Conservation (phyloP, 495 filamentous ascomycete genomes). For the Evernia prunastri region DNA sequence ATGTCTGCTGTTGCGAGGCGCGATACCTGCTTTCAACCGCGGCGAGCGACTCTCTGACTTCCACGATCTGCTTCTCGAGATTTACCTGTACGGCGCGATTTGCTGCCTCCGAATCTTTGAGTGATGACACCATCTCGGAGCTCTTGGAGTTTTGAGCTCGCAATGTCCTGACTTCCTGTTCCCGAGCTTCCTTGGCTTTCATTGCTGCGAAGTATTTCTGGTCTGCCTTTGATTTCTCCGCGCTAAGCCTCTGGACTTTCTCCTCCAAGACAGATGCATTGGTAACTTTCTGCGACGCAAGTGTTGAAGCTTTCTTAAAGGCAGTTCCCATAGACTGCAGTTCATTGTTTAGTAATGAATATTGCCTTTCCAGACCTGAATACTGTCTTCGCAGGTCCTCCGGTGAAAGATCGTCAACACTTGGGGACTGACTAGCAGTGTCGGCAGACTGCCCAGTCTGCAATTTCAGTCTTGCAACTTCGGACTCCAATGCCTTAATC, state of each 20-base stretch:
- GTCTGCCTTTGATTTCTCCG: constrained; percentile 92
- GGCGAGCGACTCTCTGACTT: constrained; percentile 67
- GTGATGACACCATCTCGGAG: constrained; percentile 83
- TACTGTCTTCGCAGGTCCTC: constrained; percentile 72
- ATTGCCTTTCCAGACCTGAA: constrained; percentile 65
- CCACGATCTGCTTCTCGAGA: constrained; percentile 81
- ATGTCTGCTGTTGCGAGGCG: constrained; percentile 59
- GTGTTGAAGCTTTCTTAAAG: constrained; percentile 73
- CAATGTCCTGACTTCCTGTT: constrained; percentile 67
- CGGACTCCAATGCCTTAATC: constrained; percentile 72
- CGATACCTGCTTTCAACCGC: constrained; percentile 61
- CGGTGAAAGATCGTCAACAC: constrained; percentile 46
- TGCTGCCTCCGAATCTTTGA: constrained; percentile 77
- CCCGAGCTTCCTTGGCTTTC: constrained; percentile 81
- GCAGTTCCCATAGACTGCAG: constrained; percentile 78
- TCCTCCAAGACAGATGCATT: constrained; percentile 73
- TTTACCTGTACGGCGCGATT: constrained; percentile 60
- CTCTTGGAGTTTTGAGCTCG: constrained; percentile 79
- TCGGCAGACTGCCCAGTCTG: constrained; percentile 37
- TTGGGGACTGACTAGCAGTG: constrained; percentile 37
- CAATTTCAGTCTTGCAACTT: constrained; percentile 63
- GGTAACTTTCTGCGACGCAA: constrained; percentile 79
- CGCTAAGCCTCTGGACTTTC: constrained; percentile 61
- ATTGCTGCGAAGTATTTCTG: constrained; percentile 96
- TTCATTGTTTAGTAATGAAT: constrained; percentile 77